Base-by-base conservation (phyloP, 2,329 filamentous ascomycete species). In the Sclerotinia glacialis region DNA sequence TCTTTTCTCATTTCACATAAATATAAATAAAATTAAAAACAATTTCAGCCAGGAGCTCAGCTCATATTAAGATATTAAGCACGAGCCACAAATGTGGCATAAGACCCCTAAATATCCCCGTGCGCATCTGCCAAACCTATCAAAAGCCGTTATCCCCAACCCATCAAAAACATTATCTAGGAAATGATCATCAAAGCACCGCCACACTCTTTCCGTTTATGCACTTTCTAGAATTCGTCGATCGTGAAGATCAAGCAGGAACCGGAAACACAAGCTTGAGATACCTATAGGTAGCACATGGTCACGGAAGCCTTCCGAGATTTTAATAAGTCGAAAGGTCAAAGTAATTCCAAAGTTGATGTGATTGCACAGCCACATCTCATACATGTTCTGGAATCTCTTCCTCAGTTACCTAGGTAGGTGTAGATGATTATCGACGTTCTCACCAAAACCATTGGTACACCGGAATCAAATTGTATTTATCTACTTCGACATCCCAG, bases 31-130 rank as follows among this genome's bases (percentile, higher is more conserved):
- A 7, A 28, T 5, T 12, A 16, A 58, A 58, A 40, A 21, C 23
- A 58, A 44, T n/a, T 31, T n/a, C 52, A 54, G 18, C 9, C 21
- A 46, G 26, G 55, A 44, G 56, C 56, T 59, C 56, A 59, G 56
- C 26, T 59, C 26, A 47, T 23, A 16, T 44, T n/a, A 46, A 34
- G 40, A 40, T 40, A 40, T 40, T 40, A 40, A 40, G 12, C 56
- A 34, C 31, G 6, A 34, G 56, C 56, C 42, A 46, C 56, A 47
- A 28, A 1, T 9, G 42, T 59, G 56, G 56, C 56, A 26, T 47
- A 16, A 0, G 37, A 40, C 37, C 37, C 37, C 14, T 40, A 8
- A 31, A 11, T 28, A 18, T 28, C 42, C 56, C n/a, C 23, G 11
- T 31, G 37, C 37, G 37, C 14, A 40, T 5, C 12, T 14, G 5